Evolutionary conservation across 78 protist genomes (phyloP).

Genomic region (Guillardia theta): DNA sequence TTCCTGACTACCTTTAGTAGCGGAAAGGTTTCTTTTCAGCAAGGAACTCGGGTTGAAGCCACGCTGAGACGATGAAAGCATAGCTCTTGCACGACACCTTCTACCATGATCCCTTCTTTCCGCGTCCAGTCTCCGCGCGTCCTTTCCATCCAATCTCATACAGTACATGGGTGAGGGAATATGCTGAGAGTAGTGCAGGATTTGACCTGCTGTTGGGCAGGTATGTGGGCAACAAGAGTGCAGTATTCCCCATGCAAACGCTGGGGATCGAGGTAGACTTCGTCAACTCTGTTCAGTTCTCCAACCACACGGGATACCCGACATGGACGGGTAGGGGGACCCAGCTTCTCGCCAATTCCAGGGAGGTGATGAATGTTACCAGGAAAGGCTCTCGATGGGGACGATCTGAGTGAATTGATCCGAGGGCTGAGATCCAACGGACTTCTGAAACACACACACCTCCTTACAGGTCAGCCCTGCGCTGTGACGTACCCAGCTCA

Average conservation of each 20-base stretch:
- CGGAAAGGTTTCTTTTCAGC: too few species aligned
- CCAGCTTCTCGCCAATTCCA: neutral
- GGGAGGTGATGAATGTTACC: neutral
- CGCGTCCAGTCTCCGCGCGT: conserved; percentile 15
- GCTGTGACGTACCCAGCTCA: neutral
- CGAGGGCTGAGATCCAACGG: neutral
- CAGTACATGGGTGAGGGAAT: neutral
- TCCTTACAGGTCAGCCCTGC: neutral
- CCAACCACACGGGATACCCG: conserved; percentile 32
- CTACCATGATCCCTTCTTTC: too few species aligned
- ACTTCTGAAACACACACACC: neutral
- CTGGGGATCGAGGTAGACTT: conserved; percentile 35
- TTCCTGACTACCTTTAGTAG: too few species aligned
- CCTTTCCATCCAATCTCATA: conserved; percentile 42
- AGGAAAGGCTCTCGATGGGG: neutral
- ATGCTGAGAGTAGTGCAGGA: neutral
- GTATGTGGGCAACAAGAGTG: neutral
- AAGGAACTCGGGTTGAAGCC: too few species aligned
- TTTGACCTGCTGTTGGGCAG: neutral
- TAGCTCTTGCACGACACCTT: too few species aligned
- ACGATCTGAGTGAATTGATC: neutral
- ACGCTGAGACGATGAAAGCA: too few species aligned
- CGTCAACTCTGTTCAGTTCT: conserved; percentile 36
- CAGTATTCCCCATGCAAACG: conserved; percentile 14
- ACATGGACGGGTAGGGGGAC: neutral